Evolutionary conservation across 2,329 filamentous ascomycete genomes (phyloP).

Genomic region (Emmonsiellopsis sp.): DNA sequence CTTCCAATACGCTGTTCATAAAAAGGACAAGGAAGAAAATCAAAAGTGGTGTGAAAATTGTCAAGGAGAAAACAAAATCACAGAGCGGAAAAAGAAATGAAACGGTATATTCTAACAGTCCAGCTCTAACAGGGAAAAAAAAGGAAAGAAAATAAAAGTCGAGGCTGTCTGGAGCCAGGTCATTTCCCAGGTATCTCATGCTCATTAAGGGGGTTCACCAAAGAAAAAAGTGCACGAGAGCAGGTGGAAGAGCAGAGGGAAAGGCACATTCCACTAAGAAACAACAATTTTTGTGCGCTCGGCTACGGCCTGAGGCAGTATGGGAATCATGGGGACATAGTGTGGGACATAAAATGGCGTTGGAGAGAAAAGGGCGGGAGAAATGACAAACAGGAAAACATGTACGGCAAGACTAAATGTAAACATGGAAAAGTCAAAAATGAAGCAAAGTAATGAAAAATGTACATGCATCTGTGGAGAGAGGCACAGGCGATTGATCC

Average conservation of each 20-base stretch:
- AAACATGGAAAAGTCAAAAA: not conserved
- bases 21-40: not conserved
- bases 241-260: not conserved
- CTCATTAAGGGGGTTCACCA: not conserved
- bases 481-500: not conserved
- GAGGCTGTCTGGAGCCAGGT: not conserved
- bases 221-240: not conserved
- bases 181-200: constrained; percentile 3
- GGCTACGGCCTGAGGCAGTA: too few species aligned
- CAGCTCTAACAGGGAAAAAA: constrained; percentile 4
- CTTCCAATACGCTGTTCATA: not conserved
- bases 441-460: not conserved
- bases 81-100: not conserved
- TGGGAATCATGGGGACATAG: constrained; percentile 1
- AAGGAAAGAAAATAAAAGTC: not conserved
- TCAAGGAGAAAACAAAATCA: not conserved
- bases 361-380: not conserved
- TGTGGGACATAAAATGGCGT: constrained; percentile 5
- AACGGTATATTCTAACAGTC: too few species aligned
- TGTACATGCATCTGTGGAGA: not conserved
- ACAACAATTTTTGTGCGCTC: not conserved
- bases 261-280: not conserved
- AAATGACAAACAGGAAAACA: not conserved
- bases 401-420: constrained; percentile 1
- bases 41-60: not conserved